Evolutionary conservation across 441 rosid species (phyloP), one percentile per base, ranked within the genome.

Genomic region (Arabidopsis hybrid): DNA sequence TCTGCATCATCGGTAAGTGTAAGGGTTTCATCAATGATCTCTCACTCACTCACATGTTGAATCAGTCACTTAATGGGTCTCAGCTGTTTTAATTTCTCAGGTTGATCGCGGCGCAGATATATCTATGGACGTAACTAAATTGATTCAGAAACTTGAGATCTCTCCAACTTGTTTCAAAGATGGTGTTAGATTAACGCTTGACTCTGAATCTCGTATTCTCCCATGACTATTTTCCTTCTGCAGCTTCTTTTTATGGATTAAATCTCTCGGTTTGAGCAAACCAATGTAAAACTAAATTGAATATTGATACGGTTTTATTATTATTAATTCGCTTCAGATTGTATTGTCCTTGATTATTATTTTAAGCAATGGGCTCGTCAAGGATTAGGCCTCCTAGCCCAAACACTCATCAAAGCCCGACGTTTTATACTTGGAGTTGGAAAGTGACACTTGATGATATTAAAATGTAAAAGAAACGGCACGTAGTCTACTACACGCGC

Each of bases 31-130:
- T 16, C 18, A 49, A 43, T 38, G 8, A 38, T 49, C 12, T 45
- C 29, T 26, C 29, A 26, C 4, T 26, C 56, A 60, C 65, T 32
- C 9, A 42, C 17, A 14, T 17, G 16, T 32, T n/a, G 56, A 42
- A 32, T 36, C 8, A 47, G 36, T 49, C 36, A 49, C 32, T 65
- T 11, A 49, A 39, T 55, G 49, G n/a, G 16, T 16, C 8, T 63
- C 10, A 26, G 8, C 43, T 66, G 49, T 29, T 68, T 26, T 26
- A 26, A 26, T 26, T 71, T 78, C 65, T 42, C 82, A 88, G 97
- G 86, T 88, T 65, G 89, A 91, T 64, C 89, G 95, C 2, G 97
- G 97, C 4, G 87, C 95, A 45, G 98, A 91, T 73, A 94, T 91
- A 73, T 90, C 97, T 16, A 90, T 91, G 95, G 93, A 91, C 69